phyloP scores from a whole-genome alignment of 2,329 filamentous ascomycete genomes.

The Colletotrichum paranaense region DNA sequence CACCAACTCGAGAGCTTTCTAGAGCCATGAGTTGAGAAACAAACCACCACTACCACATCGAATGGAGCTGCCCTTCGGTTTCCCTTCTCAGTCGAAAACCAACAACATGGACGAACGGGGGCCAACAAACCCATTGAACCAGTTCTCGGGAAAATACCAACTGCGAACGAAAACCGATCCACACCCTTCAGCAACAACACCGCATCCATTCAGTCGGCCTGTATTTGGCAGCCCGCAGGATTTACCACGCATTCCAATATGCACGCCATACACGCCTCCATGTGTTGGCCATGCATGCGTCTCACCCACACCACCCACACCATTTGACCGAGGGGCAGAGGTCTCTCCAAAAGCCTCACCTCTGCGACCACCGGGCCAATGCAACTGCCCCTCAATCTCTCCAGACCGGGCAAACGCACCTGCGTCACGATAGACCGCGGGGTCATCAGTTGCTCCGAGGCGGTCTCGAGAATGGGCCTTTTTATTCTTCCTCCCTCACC shows the following conservation, averaged over 20 bases:
- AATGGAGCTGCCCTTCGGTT: constrained; percentile 4
- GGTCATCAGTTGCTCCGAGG: background rate
- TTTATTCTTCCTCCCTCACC: background rate
- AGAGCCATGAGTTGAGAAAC: background rate
- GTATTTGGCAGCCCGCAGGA: constrained; percentile 12
- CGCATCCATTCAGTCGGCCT: background rate
- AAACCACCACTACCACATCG: background rate
- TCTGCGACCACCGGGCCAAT: background rate
- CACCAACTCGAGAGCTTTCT: constrained; percentile 12
- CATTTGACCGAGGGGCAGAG: background rate
- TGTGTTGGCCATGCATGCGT: constrained; percentile 29
- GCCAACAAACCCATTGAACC: too few relatives aligned
- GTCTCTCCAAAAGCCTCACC: constrained; percentile 8
- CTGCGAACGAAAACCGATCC: constrained; percentile 17
- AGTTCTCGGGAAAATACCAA: constrained; percentile 1
- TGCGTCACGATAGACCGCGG: background rate
- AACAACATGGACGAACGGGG: background rate
- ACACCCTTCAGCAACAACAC: background rate
- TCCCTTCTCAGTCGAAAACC: constrained; percentile 2
- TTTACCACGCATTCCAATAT: constrained; percentile 9
- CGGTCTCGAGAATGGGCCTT: constrained; percentile 2
- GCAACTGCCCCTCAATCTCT: background rate
- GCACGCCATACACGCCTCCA: constrained; percentile 28
- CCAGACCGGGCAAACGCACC: background rate
- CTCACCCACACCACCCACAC: constrained; percentile 19